phyloP scores from a whole-genome alignment of 1,139 yeast species.

The Insectozyma bohioensis region DNA sequence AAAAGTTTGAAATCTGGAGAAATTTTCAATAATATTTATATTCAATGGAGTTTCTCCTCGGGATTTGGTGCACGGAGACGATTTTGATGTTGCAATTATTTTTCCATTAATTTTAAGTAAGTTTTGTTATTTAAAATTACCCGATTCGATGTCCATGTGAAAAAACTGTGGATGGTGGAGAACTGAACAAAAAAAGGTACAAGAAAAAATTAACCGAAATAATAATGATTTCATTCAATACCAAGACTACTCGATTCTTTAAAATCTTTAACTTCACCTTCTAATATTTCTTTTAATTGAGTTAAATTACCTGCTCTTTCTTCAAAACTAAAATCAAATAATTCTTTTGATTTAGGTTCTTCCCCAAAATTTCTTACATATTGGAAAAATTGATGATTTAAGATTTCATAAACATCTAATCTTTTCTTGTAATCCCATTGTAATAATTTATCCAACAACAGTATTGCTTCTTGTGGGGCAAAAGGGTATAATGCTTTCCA shows the following conservation, averaged over 20 bases:
- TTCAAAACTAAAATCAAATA: conserved; percentile 68
- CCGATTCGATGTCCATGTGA: too few species aligned
- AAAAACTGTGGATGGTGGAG: too few species aligned
- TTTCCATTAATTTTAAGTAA: background rate
- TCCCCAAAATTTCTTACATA: conserved; percentile 47
- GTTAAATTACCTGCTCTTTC: conserved; percentile 30
- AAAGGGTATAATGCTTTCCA: conserved; percentile 60
- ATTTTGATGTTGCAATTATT: too few species aligned
- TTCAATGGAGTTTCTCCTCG: too few species aligned
- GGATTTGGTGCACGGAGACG: too few species aligned
- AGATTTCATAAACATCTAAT: conserved; percentile 45
- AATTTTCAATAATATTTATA: too few species aligned
- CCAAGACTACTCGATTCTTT: conserved; percentile 16
- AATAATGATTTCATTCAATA: conserved; percentile 5
- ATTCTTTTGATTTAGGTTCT: conserved; percentile 47
- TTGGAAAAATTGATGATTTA: conserved; percentile 52
- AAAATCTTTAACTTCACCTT: conserved; percentile 42
- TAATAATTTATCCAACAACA: conserved; percentile 49
- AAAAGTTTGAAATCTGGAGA: background rate
- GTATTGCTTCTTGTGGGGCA: conserved; percentile 48
- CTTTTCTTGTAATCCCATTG: conserved; percentile 59
- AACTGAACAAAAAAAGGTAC: too few species aligned
- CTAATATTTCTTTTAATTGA: conserved; percentile 45
- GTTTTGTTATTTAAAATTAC: too few species aligned
- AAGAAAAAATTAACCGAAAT: too few species aligned